Base-by-base conservation (phyloP, 73 alveolate species). In the Uronychia setigera region DNA sequence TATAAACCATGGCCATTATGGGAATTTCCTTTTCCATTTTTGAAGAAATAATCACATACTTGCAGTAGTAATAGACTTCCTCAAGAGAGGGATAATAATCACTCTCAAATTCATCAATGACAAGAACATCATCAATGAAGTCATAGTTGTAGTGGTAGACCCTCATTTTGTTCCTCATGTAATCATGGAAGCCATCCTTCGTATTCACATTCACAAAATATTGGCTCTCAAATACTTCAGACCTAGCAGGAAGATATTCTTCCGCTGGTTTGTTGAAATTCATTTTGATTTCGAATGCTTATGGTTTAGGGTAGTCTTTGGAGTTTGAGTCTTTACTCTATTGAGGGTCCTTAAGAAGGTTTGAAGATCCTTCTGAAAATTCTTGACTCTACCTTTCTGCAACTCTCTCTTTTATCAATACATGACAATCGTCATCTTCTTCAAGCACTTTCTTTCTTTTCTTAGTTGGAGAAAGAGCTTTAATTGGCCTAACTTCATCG, bases 1-100 rank as follows among this genome's bases (percentile, higher is more conserved):
- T 93, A 84, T 98, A 98, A 30, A 97, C 97, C 59, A 98, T 87
- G 74, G 99, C 93, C 74, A 98, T 81, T 13, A 98, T 92, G 29
- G 99, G 96, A 33, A 97, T 96, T 88, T 98, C 99, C 85, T 96
- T 96, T 85, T 98, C 99, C 98, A 98, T 94, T 84, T 97, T 93
- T 28, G 98, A 97, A 1, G 98, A 89, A 25, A 97, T 92, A 27
- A 97, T 93, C 57, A 98, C 96, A 88, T 98, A 96, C 80, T 98
- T 98, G 86, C 97, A 93, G 81, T 94, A 98, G 83, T 98, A 97
- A 87, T 96, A 95, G 32, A 98, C 84, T 14, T 91, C 95, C 78
- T 89, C 96, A 29, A 86, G 76, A 5, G 95, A 77, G 28, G 98
- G 97, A 46, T 76, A 76, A 1, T 85, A 81, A 46, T 77, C 25